These are phyloP conservation scores for Mortierella sp. DNA, from an alignment of 371 early-diverging fungal genomes.

Conservation along the genomic window DNA sequence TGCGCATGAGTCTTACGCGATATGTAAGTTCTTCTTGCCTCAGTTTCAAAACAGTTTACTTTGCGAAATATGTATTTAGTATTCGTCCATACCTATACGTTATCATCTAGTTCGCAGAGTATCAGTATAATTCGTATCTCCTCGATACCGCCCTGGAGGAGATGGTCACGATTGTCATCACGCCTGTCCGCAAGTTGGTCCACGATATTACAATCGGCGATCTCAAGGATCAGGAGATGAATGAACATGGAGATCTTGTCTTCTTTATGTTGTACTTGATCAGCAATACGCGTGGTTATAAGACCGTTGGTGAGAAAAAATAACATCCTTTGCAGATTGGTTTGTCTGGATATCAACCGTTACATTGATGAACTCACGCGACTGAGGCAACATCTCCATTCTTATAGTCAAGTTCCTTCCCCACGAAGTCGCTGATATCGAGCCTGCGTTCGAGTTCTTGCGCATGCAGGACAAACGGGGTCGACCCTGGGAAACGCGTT, in stretches of 20 bases:
- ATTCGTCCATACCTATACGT: not conserved
- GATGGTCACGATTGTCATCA: slow-evolving; percentile 76
- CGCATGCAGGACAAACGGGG: slow-evolving; percentile 39
- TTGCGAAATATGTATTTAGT: no score
- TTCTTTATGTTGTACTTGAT: slow-evolving; percentile 76
- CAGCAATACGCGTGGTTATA: slow-evolving; percentile 91
- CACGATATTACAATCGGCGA: slow-evolving; percentile 51
- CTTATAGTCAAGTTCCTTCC: slow-evolving; percentile 84
- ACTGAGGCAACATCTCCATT: not conserved
- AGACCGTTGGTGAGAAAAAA: slow-evolving; percentile 73
- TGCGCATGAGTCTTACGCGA: slow-evolving; percentile 18
- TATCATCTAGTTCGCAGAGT: slow-evolving; percentile 67
- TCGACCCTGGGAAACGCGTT: slow-evolving; percentile 79
- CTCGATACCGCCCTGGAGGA: slow-evolving; percentile 87
- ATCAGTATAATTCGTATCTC: slow-evolving; percentile 90
- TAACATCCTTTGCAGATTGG: no score
- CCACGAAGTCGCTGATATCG: slow-evolving; percentile 90
- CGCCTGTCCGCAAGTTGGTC: slow-evolving; percentile 63
- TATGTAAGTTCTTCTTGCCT: slow-evolving; percentile 5
- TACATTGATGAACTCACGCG: no score
- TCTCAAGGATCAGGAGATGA: slow-evolving; percentile 37
- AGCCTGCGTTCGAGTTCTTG: slow-evolving; percentile 80
- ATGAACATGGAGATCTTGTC: slow-evolving; percentile 36
- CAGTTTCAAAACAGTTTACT: no score
- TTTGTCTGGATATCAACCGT: no score